Evolutionary conservation across 2,329 filamentous ascomycete genomes (phyloP).

Genomic region (Ophiocordyceps camponoti-leonardi): DNA sequence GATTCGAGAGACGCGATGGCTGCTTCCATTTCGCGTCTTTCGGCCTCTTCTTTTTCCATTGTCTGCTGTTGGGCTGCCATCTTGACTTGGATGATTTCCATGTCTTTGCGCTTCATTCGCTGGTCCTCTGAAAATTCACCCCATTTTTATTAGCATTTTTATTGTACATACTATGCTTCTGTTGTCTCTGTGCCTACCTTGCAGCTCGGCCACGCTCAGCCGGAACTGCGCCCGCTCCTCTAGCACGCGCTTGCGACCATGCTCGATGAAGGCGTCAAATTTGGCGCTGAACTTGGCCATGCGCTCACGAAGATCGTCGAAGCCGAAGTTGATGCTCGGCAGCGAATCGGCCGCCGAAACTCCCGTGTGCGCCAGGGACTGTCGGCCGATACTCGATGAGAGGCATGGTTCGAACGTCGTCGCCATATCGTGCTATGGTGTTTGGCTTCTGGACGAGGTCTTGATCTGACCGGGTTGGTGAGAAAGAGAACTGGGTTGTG

Average conservation of each 20-base stretch:
- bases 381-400: conserved; percentile 40
- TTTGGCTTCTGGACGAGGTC: background rate
- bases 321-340: conserved; percentile 85
- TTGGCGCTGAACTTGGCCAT: conserved; percentile 84
- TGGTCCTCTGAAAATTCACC: conserved; percentile 57
- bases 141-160: background rate
- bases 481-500: background rate
- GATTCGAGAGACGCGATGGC: conserved; percentile 39
- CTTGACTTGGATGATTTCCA: conserved; percentile 65
- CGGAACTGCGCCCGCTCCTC: conserved; percentile 92
- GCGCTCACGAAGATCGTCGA: conserved; percentile 84
- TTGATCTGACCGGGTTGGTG: background rate
- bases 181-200: conserved; percentile 43
- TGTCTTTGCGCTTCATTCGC: conserved; percentile 73
- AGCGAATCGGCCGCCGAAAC: conserved; percentile 61
- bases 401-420: conserved; percentile 52
- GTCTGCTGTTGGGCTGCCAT: conserved; percentile 54
- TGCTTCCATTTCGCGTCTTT: conserved; percentile 57
- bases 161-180: background rate
- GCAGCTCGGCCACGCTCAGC: conserved; percentile 73
- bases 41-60: conserved; percentile 59
- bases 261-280: conserved; percentile 90
- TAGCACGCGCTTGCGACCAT: conserved; percentile 71
- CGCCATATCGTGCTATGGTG: conserved; percentile 23
- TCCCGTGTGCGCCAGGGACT: conserved; percentile 37